phyloP scores from a whole-genome alignment of 2,329 filamentous ascomycete genomes.

The Arthroderma sp. region DNA sequence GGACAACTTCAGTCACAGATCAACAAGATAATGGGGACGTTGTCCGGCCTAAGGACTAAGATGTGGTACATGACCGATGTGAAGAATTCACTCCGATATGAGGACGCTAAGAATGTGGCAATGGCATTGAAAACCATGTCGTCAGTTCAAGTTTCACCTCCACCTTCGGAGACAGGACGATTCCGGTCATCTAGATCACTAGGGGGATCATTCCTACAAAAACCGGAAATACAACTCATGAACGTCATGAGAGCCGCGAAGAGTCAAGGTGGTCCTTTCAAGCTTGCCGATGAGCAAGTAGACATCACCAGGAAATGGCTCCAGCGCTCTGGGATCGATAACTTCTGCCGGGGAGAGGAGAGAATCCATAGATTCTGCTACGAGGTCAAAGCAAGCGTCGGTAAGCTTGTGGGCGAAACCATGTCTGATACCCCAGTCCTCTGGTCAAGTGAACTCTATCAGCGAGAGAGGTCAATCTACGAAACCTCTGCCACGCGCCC shows the following conservation, averaged over 20 bases:
- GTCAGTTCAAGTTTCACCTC: slow-evolving; percentile 34
- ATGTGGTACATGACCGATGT: slow-evolving; percentile 99
- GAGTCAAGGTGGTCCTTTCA: slow-evolving; percentile 82
- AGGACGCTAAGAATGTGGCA: slow-evolving; percentile 73
- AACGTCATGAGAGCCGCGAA: slow-evolving; percentile 72
- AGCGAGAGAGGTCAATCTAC: slow-evolving; percentile 46
- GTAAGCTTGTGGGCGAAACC: slow-evolving; percentile 70
- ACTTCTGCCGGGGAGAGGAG: slow-evolving; percentile 90
- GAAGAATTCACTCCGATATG: slow-evolving; percentile 75
- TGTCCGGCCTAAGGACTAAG: slow-evolving; percentile 73
- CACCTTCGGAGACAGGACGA: slow-evolving; percentile 22
- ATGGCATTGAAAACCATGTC: slow-evolving; percentile 82
- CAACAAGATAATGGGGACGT: slow-evolving; percentile 58
- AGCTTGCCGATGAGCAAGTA: slow-evolving; percentile 88
- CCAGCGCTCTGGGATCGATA: slow-evolving; percentile 67
- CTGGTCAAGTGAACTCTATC: slow-evolving; percentile 84
- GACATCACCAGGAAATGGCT: slow-evolving; percentile 77
- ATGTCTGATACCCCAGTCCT: slow-evolving; percentile 74
- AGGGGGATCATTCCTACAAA: slow-evolving; percentile 52
- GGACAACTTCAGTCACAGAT: slow-evolving; percentile 63
- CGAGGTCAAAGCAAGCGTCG: slow-evolving; percentile 76
- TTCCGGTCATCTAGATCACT: slow-evolving; percentile 35
- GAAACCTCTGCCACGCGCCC: slow-evolving; percentile 27
- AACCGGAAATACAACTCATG: slow-evolving; percentile 71
- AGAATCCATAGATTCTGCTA: slow-evolving; percentile 86